Evolutionary conservation across 2,329 filamentous ascomycete genomes (phyloP), one percentile per base, ranked within the genome.

Genomic region (Aspergillus amoenus): DNA sequence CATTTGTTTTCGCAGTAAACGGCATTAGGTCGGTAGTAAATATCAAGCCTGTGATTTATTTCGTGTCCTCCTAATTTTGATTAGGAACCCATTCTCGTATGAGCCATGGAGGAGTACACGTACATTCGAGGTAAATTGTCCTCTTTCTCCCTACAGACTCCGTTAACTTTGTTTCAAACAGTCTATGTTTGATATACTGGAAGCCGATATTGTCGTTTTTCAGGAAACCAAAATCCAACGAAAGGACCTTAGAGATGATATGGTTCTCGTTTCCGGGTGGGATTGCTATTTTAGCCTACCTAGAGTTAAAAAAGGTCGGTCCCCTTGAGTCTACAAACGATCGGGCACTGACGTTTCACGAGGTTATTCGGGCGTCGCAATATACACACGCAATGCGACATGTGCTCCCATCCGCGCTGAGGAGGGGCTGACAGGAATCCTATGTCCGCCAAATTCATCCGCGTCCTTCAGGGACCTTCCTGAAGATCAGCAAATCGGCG

Each of bases 191-290:
- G 90, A 96, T 64, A 90, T 89, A 43, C 83, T 99, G 6, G 90
- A 94, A 71, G 87, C 93, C 52, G 94, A 99, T 72, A 94, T 99
- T 62, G 86, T 97, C 17, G 83, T 97, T 57, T 92, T 97, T 80
- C 94, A 99, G 73, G 94, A 97, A 75, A 88, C 91, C 43, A 99
- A 97, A 76, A 97, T 97, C 41, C 94, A 97, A 70, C 84, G 89
- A 56, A 96, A 96, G 71, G 93, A 97, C 65, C 79, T 99, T 1
- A 83, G 82, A 41, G 94, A 97, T 81, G 94, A 97, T 66, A 97
- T 97, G 91, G 93, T 97, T 9, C 79, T 97, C 34, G 86, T 97
- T 0, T 87, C 90, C 0, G 94, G 94, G 12, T 99, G 93, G 93
- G 94, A 99, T 71, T 93, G 93, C 63, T 96, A 88, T 76, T 97